Evolutionary conservation across 257 asterid species (phyloP), one percentile per base, ranked within the genome.

Genomic region (Paraleonurus japonicus): DNA sequence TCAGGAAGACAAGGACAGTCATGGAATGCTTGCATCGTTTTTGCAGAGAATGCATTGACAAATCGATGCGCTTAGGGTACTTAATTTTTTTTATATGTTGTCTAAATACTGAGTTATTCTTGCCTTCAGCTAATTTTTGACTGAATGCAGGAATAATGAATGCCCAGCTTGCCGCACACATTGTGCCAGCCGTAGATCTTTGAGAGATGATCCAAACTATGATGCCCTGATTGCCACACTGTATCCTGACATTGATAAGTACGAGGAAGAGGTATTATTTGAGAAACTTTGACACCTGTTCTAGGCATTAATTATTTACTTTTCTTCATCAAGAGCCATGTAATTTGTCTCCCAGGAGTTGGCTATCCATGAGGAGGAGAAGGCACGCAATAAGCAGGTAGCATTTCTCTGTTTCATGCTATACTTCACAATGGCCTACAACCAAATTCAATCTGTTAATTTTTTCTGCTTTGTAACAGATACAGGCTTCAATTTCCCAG

Each of bases 101-200:
- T 60, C 39, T 43, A 65, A 70, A 22, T 39, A 28, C 51, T 69
- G 53, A 11, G n/a, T 35, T 33, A 53, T 73, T 61, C 61, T 61
- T 62, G 65, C 35, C 16, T 76, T 67, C 61, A 61, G 61, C n/a
- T 67, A 32, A 22, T 37, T 28, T 24, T 64, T 53, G 50, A 70
- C 54, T 76, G 64, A 72, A 77, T 80, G 77, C 86, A 92, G 98
- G 85, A 95, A 92, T 80, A 95, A 92, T 57, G 99, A 95, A 82
- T 95, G 99, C 79, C 99, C 99, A 48, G 93, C 99, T 85, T 95
- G 99, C 85, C 98, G 98, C 72, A 92, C 99, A 22, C 98, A 92
- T 80, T 95, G 98, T 83, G 99, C 98, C 62, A 95, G 99, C 86
- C 97, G 98, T 68, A 96, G 97, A 73, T 95, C 98, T 78, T 74